A percentile compares a stretch with the other conserved stretches of the same genome.
Evolutionary conservation across 1,139 yeast species (phyloP).

Genomic region (Sugiyamaella sp.): DNA sequence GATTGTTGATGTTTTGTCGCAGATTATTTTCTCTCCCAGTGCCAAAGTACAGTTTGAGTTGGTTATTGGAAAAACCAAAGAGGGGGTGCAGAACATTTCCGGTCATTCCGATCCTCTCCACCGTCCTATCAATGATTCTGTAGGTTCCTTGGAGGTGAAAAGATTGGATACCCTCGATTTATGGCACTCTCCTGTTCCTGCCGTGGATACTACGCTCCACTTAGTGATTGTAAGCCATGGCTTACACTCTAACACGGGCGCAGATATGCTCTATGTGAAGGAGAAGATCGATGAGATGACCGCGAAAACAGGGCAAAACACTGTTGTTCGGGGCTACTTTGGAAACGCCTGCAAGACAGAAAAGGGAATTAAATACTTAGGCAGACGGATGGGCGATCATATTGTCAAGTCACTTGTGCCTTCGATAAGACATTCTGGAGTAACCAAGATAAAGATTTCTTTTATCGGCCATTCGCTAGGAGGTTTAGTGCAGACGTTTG

Average conservation of each 20-base stretch:
- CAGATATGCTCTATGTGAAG: conserved; percentile 85
- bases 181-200: conserved; percentile 67
- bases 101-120: conserved; percentile 1
- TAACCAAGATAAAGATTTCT: conserved; percentile 56
- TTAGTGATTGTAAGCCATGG: conserved; percentile 88
- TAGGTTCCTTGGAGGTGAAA: conserved; percentile 47
- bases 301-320: conserved; percentile 52
- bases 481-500: conserved; percentile 87
- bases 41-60: conserved; percentile 75
- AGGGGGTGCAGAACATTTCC: conserved; percentile 41
- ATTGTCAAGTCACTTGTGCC: conserved; percentile 57
- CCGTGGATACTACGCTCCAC: conserved; percentile 57
- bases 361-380: conserved; percentile 84
- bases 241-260: conserved; percentile 82
- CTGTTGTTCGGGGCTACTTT: conserved; percentile 78
- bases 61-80: conserved; percentile 56
- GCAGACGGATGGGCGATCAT: conserved; percentile 78
- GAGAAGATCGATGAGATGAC: conserved; percentile 70
- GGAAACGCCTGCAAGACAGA: conserved; percentile 91
- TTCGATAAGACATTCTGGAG: conserved; percentile 8
- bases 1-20: conserved; percentile 86
- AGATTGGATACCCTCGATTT: conserved; percentile 67
- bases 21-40: conserved; percentile 72
- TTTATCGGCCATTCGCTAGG: conserved; percentile 94
- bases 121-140: conserved; percentile 3